phyloP scores from a whole-genome alignment of 2,329 filamentous ascomycete genomes.

The Trichoderma koningii region DNA sequence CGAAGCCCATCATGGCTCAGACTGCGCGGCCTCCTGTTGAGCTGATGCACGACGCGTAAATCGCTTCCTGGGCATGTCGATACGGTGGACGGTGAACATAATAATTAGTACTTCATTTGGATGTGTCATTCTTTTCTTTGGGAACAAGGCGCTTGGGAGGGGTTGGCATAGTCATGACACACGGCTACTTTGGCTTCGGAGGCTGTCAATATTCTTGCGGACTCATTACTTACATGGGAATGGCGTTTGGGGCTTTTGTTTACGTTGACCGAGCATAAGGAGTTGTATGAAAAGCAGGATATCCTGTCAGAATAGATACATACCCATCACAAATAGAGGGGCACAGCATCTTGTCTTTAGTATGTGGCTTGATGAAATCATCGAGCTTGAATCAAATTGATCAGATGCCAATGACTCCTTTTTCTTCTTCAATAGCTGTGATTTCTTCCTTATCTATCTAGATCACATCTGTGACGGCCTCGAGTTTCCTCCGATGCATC shows the following conservation, averaged over 20 bases:
- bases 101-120: not conserved
- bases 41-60: constrained; percentile 55
- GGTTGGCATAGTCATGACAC: constrained; percentile 8
- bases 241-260: constrained; percentile 11
- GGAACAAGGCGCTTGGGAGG: not conserved
- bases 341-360: not conserved
- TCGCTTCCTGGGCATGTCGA: not conserved
- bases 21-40: constrained; percentile 66
- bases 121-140: not conserved
- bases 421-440: not conserved
- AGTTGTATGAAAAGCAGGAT: constrained; percentile 1
- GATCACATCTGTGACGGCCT: not conserved
- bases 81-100: not conserved
- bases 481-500: not conserved
- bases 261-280: not conserved
- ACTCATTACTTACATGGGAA: not conserved
- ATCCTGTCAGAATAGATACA: constrained; percentile 13
- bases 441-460: not conserved
- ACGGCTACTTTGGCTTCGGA: constrained; percentile 2
- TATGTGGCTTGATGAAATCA: not conserved
- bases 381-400: not conserved
- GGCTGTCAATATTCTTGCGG: constrained; percentile 6
- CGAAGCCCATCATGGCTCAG: constrained; percentile 58
- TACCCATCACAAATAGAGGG: constrained; percentile 10
- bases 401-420: not conserved